Percentiles rank a stretch among this genome's conserved stretches.
These are phyloP conservation scores for Cunninghamia lanceolata DNA, from an alignment of 75 land plant genomes.

Conservation along the genomic window DNA sequence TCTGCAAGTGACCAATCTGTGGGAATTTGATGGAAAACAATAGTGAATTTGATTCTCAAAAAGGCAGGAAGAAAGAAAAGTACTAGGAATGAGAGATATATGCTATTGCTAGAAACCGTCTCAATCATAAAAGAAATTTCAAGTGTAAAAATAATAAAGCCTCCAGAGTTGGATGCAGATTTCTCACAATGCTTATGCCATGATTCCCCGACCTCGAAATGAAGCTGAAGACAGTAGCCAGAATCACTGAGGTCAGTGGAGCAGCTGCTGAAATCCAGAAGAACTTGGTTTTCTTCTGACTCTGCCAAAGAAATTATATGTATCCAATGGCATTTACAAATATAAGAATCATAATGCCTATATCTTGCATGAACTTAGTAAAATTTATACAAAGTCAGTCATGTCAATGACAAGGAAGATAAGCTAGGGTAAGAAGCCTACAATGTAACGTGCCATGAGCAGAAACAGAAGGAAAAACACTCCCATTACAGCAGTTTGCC, in stretches of 20 bases:
- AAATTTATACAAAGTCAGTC: background rate
- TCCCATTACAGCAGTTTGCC: constrained; percentile 67
- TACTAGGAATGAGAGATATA: background rate
- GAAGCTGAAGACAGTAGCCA: constrained; percentile 51
- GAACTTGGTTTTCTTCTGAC: constrained; percentile 46
- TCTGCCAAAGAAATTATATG: constrained; percentile 29
- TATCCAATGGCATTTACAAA: background rate
- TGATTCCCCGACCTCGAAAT: constrained; percentile 61
- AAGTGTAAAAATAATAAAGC: background rate
- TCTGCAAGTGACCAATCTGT: constrained; percentile 67
- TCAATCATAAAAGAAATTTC: background rate
- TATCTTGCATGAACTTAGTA: background rate
- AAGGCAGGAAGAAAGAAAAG: background rate
- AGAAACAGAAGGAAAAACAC: constrained; percentile 49
- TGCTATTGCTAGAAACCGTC: background rate
- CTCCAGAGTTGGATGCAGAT: background rate
- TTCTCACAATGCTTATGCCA: constrained; percentile 60
- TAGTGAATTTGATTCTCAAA: background rate
- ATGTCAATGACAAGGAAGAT: background rate
- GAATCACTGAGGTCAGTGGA: constrained; percentile 55
- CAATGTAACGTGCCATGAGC: constrained; percentile 57
- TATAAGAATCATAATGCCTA: background rate
- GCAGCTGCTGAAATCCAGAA: constrained; percentile 82
- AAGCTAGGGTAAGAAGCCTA: constrained; percentile 19
- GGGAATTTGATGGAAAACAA: background rate